These are phyloP conservation scores for Trichophyton benhamiae DNA, from an alignment of 2,329 filamentous ascomycete species.

Conservation along the genomic window DNA sequence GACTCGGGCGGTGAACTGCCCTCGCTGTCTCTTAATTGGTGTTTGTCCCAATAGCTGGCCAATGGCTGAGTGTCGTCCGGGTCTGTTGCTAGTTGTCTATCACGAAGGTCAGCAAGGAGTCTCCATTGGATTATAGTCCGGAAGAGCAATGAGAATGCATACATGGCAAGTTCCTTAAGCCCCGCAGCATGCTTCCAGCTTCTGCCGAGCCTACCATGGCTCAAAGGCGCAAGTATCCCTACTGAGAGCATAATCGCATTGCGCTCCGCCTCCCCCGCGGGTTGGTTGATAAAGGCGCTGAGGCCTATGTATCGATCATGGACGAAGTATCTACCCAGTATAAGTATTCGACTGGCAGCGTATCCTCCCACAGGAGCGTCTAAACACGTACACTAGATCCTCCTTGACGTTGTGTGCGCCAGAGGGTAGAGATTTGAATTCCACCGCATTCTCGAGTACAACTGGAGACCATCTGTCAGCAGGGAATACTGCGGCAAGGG, in stretches of 20 bases:
- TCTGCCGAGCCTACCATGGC: conserved; percentile 71
- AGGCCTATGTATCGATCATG: conserved; percentile 74
- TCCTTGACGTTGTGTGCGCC: conserved; percentile 78
- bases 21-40: conserved; percentile 24
- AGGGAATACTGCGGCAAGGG: background rate
- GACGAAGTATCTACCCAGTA: conserved; percentile 65
- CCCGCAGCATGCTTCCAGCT: conserved; percentile 76
- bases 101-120: background rate
- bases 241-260: conserved; percentile 90
- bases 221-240: conserved; percentile 74
- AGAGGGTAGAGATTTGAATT: conserved; percentile 92
- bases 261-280: conserved; percentile 64
- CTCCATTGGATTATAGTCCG: background rate
- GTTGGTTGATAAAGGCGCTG: conserved; percentile 79
- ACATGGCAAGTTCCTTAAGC: conserved; percentile 63
- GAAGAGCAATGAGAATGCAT: conserved; percentile 17
- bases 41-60: conserved; percentile 64
- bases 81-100: conserved; percentile 49
- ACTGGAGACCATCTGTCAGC: conserved; percentile 20
- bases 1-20: conserved; percentile 33
- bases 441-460: conserved; percentile 69
- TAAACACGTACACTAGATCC: conserved; percentile 52
- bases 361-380: background rate
- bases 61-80: conserved; percentile 51
- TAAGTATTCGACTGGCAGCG: background rate